Evolutionary conservation across 2,329 filamentous ascomycete genomes (phyloP), one percentile per base, ranked within the genome.

Genomic region (Aureobasidium subglaciale): DNA sequence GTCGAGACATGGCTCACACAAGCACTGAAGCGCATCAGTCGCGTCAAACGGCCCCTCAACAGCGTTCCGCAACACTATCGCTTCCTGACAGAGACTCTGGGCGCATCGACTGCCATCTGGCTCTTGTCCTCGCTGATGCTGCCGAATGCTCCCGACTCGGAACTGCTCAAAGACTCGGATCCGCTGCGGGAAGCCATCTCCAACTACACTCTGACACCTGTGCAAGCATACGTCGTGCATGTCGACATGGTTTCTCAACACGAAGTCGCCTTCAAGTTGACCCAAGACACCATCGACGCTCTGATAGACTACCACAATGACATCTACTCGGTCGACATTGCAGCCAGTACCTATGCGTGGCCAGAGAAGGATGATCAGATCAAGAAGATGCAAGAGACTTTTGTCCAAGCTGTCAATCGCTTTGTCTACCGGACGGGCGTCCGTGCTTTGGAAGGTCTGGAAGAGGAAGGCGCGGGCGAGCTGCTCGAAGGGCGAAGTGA

Each of bases 211-310:
- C 82, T 96, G 68, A 78, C 96, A 67, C 90, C 96, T 70, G 78
- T 97, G 64, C 91, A 97, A 75, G 93, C 93, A 52, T 99, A 99
- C 71, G 92, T 97, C 64, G 93, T 99, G 59, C 92, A 97, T 73
- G 90, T 99, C 73, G 93, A 99, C 77, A 96, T 97, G 90, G 92
- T 99, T 58, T 84, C 95, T 66, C 87, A 91, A 73, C 93, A 95
- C 71, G 93, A 97, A 77, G 90, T 99, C 67, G 93, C 91, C 63
- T 97, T 91, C 82, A 99, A 99, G 81, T 82, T 99, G 67, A 97
- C 91, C 22, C 83, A 86, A 57, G 93, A 97, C 70, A 90, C 91
- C 59, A 99, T 99, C 74, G 90, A 96, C 67, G 76, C 88, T 52
- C 82, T 99, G 61, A 86, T 96, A 70, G 89, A 96, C 70, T 95